Conservation (phyloP, 2,329 filamentous ascomycete species). For the Epichloe elymi region DNA sequence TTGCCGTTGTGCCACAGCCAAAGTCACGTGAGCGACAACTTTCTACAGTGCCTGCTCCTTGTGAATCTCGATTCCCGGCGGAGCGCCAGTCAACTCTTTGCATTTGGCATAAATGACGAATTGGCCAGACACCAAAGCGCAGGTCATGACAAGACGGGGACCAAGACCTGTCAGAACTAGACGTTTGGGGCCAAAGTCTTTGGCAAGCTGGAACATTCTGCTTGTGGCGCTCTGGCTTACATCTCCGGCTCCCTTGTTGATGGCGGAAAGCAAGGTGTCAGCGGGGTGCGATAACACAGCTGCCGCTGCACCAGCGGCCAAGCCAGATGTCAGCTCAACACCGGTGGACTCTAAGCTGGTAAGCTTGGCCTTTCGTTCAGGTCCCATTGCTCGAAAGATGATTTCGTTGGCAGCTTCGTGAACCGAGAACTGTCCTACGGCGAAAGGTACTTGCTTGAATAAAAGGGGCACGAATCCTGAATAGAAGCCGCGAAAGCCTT, state of each 20-base stretch:
- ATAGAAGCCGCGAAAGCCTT: constrained; percentile 75
- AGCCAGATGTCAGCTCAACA: constrained; percentile 75
- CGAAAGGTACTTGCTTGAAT: constrained; percentile 87
- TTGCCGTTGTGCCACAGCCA: neutral
- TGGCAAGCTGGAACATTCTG: constrained; percentile 38
- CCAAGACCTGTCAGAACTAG: constrained; percentile 34
- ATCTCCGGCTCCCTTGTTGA: constrained; percentile 42
- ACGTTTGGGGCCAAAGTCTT: constrained; percentile 36
- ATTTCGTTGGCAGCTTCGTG: constrained; percentile 78
- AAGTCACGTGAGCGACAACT: neutral
- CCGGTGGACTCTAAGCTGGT: constrained; percentile 61
- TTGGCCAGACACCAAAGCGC: constrained; percentile 37
- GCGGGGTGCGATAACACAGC: constrained; percentile 83
- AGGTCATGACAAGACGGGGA: constrained; percentile 40
- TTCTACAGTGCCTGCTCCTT: constrained; percentile 26
- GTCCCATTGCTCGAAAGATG: constrained; percentile 58
- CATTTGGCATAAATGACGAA: constrained; percentile 44
- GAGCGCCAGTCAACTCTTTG: constrained; percentile 38
- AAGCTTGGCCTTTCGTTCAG: constrained; percentile 50
- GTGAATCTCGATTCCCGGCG: constrained; percentile 38
- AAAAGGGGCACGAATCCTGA: constrained; percentile 78
- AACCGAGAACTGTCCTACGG: constrained; percentile 87
- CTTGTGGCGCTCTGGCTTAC: constrained; percentile 32
- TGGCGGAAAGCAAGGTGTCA: constrained; percentile 47
- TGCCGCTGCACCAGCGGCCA: constrained; percentile 78